A percentile compares a stretch with the other conserved stretches of the same genome.
Evolutionary conservation across 2,329 filamentous ascomycete species (phyloP).

Genomic region (Scytalidium sp.): DNA sequence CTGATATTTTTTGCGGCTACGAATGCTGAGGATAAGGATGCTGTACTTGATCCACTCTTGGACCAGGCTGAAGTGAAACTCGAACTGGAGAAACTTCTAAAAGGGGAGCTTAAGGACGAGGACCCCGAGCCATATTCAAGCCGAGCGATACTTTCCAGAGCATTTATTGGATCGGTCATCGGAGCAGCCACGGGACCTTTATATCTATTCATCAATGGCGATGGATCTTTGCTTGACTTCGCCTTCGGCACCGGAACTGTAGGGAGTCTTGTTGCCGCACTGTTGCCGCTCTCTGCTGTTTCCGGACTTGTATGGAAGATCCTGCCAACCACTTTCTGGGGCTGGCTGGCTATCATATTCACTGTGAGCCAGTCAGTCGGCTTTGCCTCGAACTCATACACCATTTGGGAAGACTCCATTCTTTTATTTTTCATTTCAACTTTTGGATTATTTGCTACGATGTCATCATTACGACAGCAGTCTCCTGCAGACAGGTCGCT

Average conservation of each 20-base stretch:
- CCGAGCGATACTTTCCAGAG: constrained; percentile 16
- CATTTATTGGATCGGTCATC: constrained; percentile 21
- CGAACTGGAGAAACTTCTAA: constrained; percentile 41
- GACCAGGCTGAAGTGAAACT: constrained; percentile 57
- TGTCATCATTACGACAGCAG: constrained; percentile 73
- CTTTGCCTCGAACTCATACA: constrained; percentile 97
- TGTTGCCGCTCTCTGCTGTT: constrained; percentile 31
- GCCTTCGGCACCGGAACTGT: constrained; percentile 18
- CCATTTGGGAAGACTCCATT: constrained; percentile 97
- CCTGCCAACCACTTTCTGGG: constrained; percentile 77
- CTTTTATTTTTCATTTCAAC: constrained; percentile 87
- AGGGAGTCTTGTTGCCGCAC: constrained; percentile 31
- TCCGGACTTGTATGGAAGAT: constrained; percentile 41
- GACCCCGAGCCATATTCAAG: constrained; percentile 21
- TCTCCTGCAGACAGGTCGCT: constrained; percentile 66
- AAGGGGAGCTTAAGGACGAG: constrained; percentile 13
- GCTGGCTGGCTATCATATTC: constrained; percentile 79
- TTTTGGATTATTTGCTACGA: constrained; percentile 73
- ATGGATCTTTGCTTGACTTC: constrained; percentile 17
- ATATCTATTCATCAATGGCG: constrained; percentile 14
- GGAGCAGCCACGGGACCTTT: constrained; percentile 19
- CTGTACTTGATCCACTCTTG: constrained; percentile 51
- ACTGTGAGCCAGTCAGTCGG: constrained; percentile 86
- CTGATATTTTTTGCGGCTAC: constrained; percentile 71
- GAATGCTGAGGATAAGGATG: constrained; percentile 52